phyloP scores from a whole-genome alignment of 169 alveolate species.

The Plasmodium vinckei region DNA sequence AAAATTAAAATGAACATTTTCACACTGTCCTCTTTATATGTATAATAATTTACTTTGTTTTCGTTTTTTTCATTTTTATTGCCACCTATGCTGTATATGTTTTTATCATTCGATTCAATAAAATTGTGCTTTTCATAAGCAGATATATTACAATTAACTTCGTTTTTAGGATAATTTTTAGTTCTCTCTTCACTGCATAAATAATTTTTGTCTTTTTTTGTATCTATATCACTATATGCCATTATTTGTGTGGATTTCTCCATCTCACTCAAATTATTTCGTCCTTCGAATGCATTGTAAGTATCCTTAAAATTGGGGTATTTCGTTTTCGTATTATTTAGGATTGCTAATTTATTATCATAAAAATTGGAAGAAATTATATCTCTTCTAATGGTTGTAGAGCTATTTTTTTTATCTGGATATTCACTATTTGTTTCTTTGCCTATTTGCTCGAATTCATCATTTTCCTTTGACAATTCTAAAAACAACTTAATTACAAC shows the following conservation, averaged over 20 bases:
- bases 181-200: too few relatives aligned
- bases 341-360: background rate
- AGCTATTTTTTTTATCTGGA: background rate
- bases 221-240: background rate
- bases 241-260: too few relatives aligned
- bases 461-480: conserved; percentile 20
- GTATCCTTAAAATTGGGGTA: background rate
- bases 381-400: too few relatives aligned
- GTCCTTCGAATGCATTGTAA: too few relatives aligned
- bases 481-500: conserved; percentile 40
- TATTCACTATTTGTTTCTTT: background rate
- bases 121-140: background rate
- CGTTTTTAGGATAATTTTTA: background rate
- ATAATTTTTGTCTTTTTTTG: too few relatives aligned
- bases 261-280: too few relatives aligned
- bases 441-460: background rate
- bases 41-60: conserved; percentile 16
- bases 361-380: background rate
- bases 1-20: conserved; percentile 37
- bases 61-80: background rate
- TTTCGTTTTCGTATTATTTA: background rate
- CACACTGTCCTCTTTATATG: conserved; percentile 11
- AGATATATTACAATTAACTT: background rate
- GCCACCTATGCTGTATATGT: background rate
- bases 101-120: background rate